Evolutionary conservation across 2,329 filamentous ascomycete species (phyloP).

Genomic region (Pezicula carpinea): DNA sequence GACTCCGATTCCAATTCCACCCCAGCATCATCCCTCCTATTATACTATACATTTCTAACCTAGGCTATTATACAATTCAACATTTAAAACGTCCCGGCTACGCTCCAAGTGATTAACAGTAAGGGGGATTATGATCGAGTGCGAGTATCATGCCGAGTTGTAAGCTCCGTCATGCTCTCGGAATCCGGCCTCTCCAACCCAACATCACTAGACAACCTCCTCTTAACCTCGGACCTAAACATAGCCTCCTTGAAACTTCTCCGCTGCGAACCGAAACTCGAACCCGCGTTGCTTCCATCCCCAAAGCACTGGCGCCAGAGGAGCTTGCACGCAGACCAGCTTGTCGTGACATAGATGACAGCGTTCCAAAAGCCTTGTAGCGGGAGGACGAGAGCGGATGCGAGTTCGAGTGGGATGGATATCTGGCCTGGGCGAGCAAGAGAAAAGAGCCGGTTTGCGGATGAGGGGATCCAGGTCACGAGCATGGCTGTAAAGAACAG

Average conservation of each 20-base stretch:
- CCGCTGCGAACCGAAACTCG: no score
- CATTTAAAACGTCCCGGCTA: no score
- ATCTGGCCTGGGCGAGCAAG: conserved; percentile 51
- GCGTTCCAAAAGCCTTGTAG: conserved; percentile 84
- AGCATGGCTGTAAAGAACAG: conserved; percentile 69
- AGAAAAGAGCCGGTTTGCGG: conserved; percentile 70
- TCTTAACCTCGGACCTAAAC: no score
- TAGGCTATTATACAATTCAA: no score
- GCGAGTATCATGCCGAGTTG: not conserved
- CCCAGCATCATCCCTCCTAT: no score
- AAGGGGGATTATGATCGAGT: not conserved
- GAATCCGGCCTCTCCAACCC: not conserved
- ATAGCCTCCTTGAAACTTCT: no score
- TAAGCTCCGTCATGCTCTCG: conserved; percentile 4
- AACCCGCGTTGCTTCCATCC: not conserved
- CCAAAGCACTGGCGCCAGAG: conserved; percentile 22
- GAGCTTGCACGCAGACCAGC: conserved; percentile 56
- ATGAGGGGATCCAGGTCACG: conserved; percentile 74
- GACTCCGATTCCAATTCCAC: no score
- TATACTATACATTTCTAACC: no score
- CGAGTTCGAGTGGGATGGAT: conserved; percentile 59
- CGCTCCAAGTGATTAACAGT: no score
- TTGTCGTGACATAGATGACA: conserved; percentile 69
- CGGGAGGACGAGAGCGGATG: conserved; percentile 70
- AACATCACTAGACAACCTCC: not conserved